Evolutionary conservation across 352 stramenopile species (phyloP), one percentile per base, ranked within the genome.

Genomic region (Phytophthora sansomeana): DNA sequence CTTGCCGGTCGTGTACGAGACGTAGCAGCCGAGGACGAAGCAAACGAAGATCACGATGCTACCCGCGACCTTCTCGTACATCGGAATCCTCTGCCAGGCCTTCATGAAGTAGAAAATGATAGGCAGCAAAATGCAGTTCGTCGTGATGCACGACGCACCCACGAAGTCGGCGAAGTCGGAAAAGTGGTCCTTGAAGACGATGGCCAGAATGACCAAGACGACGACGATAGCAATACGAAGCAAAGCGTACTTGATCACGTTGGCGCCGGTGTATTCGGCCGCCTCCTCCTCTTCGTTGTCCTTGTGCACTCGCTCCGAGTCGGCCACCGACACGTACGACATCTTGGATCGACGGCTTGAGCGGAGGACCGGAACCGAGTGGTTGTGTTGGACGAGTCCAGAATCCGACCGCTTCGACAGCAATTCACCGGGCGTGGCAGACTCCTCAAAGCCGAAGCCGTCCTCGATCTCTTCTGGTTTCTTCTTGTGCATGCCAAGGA

Each of bases 71-170:
- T 74, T 74, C 30, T 77, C 69, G 39, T 68, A 77, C 14, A 71
- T 26, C 4, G 65, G 56, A 2, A 89, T 42, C 11, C 63, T 60
- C n/a, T 21, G 30, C 78, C 78, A 87, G 5, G 80, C 48, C 71
- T 85, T 86, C 53, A 83, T 83, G 48, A 88, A 69, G 72, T 91
- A 91, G 58, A 89, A 87, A 10, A 77, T 44, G 19, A 86, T 88
- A 0, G 82, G 82, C 39, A 91, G 53, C 0, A 89, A 67, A 30
- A 89, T 87, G 63, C 75, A 91, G 61, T 80, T 81, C n/a, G 73
- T 61, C 1, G 80, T 78, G 43, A 84, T 78, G 44, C 66, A 69
- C 33, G 75, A 91, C 0, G 82, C 79, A 24, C 82, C 82, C 29
- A 87, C 63, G 14, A 91, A 88, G 60, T 89, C 80, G 10, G 68